A percentile compares a stretch with the other conserved stretches of the same genome.
phyloP scores from a whole-genome alignment of 2,329 filamentous ascomycete species.

The Calycina marina region DNA sequence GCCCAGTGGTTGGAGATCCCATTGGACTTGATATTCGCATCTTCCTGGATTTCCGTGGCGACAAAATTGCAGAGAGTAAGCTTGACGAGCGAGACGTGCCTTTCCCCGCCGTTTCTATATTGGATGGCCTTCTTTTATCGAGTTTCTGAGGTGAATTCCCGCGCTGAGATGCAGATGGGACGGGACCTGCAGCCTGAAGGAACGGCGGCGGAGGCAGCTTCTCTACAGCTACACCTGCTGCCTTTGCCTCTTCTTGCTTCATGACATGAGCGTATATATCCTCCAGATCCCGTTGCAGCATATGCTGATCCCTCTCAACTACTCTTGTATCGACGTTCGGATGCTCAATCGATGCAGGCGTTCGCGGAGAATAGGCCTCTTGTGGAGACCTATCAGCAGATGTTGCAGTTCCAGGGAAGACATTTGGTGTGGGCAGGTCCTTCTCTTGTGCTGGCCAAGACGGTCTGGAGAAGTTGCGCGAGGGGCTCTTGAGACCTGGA shows the following conservation, averaged over 20 bases:
- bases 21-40: conserved; percentile 51
- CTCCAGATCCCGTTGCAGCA: conserved; percentile 72
- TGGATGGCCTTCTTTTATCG: conserved; percentile 30
- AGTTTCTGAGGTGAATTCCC: conserved; percentile 26
- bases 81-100: conserved; percentile 42
- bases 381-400: conserved; percentile 8
- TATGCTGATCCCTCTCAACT: conserved; percentile 57
- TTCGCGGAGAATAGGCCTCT: conserved; percentile 15
- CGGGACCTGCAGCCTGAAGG: conserved; percentile 15
- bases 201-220: conserved; percentile 23
- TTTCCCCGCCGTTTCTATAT: conserved; percentile 26
- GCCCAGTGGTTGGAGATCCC: conserved; percentile 46
- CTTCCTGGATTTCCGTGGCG: conserved; percentile 28
- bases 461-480: conserved; percentile 3
- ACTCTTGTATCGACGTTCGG: conserved; percentile 64
- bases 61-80: conserved; percentile 45
- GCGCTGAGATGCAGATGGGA: conserved; percentile 16
- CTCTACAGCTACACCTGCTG: conserved; percentile 36
- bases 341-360: conserved; percentile 33
- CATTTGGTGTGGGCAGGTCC: conserved; percentile 25
- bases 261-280: conserved; percentile 84
- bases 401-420: conserved; percentile 28
- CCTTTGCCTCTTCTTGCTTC: conserved; percentile 66
- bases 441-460: conserved; percentile 34
- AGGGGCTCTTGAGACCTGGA: conserved; percentile 16